Base-by-base conservation (phyloP, 129 eudicot genomes). In the Flaveria linearis region DNA sequence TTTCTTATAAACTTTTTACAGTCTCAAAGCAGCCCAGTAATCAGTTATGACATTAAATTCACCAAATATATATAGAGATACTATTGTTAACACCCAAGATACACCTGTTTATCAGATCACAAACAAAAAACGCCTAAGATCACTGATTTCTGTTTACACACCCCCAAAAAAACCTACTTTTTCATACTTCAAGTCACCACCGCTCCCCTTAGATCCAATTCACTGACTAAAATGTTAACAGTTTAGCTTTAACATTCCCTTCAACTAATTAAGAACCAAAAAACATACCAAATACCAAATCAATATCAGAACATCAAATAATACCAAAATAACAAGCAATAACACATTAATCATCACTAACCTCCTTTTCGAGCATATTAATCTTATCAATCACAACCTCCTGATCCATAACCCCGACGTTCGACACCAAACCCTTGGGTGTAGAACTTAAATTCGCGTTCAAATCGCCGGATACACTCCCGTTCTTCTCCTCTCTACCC, bases 341-440 rank as follows among this genome's bases (percentile, higher is more conserved):
- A 63, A 71, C 4, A 20, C 6, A 77, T 2, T 13, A 75, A 86
- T 53, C 15, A 15, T 49, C 5, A 63, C 81, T 69, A 50, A 92
- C 98, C 95, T 93, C 98, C 49, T 85, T 93, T 36, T 92, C 93
- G 33, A 92, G 91, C 82, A 72, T 86, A 23, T 78, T 70, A 26
- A 92, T 70, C 82, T 78, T 87, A 25, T 84, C 84, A 68, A 68
- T 62, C 17, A 83, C 67, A 46, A 53, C 58, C 9, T 83, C 90
- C 41, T 63, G 80, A 72, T 81, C 87, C 86, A 77, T 61, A 76
- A 39, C 41, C 78, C 85, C 83, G 22, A 55, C 85, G 68, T 78
- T 52, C 7, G 69, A 71, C 11, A 62, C 80, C 71, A 64, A 75
- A 56, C 85, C 87, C 73, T 70, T 74, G 22, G 84, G 84, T n/a